Conservation (phyloP, 176 grass and related monocot species). For the Zoysia pacifica region DNA sequence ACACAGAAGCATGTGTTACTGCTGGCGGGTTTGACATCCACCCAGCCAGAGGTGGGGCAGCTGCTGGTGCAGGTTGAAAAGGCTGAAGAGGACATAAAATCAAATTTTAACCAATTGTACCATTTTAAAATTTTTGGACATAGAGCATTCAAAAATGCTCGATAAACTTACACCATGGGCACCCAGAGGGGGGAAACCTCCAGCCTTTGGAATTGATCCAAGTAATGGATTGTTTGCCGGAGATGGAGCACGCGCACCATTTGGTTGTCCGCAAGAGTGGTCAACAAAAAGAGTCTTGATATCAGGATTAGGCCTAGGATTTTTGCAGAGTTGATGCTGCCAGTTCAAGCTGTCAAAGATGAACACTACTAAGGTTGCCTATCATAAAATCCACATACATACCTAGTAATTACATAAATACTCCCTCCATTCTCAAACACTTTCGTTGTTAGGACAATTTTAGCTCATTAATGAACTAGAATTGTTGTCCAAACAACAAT, state of each 20-base stretch:
- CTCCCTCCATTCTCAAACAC: too few relatives aligned
- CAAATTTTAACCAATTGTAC: slow-evolving; percentile 14
- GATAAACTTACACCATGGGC: slow-evolving; percentile 77
- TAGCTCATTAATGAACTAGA: too few relatives aligned
- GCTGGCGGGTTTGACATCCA: slow-evolving; percentile 97
- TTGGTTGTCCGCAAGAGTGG: slow-evolving; percentile 94
- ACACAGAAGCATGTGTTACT: slow-evolving; percentile 74
- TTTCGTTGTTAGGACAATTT: too few relatives aligned
- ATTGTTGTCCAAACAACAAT: too few relatives aligned
- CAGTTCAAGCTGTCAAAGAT: slow-evolving; percentile 90
- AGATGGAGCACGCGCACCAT: slow-evolving; percentile 94
- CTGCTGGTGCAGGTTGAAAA: slow-evolving; percentile 82
- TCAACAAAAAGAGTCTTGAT: slow-evolving; percentile 99
- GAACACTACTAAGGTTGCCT: slow-evolving; percentile 19
- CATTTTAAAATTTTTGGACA: not conserved
- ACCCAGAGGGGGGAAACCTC: slow-evolving; percentile 88
- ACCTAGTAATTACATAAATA: not conserved
- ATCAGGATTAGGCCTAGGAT: slow-evolving; percentile 97
- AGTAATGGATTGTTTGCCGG: slow-evolving; percentile 87
- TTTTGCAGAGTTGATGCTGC: slow-evolving; percentile 99
- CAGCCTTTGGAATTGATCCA: slow-evolving; percentile 87
- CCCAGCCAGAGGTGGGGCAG: slow-evolving; percentile 86
- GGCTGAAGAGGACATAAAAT: slow-evolving; percentile 58
- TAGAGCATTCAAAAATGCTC: slow-evolving; percentile 38
- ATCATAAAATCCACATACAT: not conserved